These are phyloP conservation scores for Anethum foeniculum DNA, from an alignment of 140 eudicot genomes.

Conservation along the genomic window DNA sequence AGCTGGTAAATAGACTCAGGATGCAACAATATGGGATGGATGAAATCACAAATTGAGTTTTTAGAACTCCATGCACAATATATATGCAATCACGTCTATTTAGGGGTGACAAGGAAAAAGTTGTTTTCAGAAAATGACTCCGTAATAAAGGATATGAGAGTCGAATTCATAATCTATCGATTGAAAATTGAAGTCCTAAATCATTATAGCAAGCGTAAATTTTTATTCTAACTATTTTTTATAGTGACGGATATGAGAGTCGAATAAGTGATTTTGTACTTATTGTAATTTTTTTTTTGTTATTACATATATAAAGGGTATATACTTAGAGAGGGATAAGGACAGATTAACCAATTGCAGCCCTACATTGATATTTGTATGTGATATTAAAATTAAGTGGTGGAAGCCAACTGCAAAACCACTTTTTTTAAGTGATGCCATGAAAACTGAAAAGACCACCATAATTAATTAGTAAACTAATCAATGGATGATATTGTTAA, in stretches of 20 bases:
- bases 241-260: too few relatives aligned
- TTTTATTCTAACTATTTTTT: too few relatives aligned
- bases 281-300: too few relatives aligned
- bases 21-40: neutral
- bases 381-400: slow-evolving; percentile 12
- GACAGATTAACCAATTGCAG: slow-evolving; percentile 7
- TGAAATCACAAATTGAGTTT: neutral
- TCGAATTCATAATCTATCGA: too few relatives aligned
- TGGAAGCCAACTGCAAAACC: slow-evolving; percentile 49
- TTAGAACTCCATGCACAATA: neutral
- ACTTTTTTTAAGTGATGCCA: slow-evolving; percentile 18
- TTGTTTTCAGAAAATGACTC: too few relatives aligned
- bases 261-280: too few relatives aligned
- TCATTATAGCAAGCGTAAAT: too few relatives aligned
- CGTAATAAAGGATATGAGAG: too few relatives aligned
- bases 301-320: neutral
- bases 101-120: too few relatives aligned
- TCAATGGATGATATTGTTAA: neutral
- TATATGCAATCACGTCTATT: too few relatives aligned
- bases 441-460: slow-evolving; percentile 12
- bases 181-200: too few relatives aligned
- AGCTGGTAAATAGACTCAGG: neutral
- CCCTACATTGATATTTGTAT: slow-evolving; percentile 17
- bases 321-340: neutral
- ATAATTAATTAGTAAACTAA: neutral